A percentile compares a stretch with the other conserved stretches of the same genome.
Evolutionary conservation across 148 eudicot species (phyloP).

Genomic region (Euryodendron excelsum): DNA sequence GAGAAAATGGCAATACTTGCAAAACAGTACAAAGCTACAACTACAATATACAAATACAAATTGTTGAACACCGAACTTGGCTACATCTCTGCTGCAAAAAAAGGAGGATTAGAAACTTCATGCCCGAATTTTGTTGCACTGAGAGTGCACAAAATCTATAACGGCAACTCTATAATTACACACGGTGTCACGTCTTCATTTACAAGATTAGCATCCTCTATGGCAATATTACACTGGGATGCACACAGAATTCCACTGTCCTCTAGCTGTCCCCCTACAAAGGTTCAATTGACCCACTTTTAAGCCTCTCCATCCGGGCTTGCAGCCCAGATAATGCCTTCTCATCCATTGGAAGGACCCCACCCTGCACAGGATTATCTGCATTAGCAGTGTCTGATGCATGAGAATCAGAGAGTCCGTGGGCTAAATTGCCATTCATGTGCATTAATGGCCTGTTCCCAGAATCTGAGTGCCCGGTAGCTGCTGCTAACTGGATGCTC

Average conservation of each 20-base stretch:
- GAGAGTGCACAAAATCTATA: too few species aligned
- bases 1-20: too few species aligned
- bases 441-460: slow-evolving; percentile 54
- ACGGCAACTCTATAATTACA: too few species aligned
- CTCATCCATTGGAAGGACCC: slow-evolving; percentile 95
- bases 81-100: too few species aligned
- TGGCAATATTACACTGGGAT: not conserved
- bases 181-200: too few species aligned
- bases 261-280: slow-evolving; percentile 27
- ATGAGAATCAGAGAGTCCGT: slow-evolving; percentile 29
- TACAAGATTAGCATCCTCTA: too few species aligned
- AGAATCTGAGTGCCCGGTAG: slow-evolving; percentile 60
- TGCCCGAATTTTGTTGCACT: too few species aligned
- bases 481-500: slow-evolving; percentile 85
- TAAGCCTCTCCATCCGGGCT: slow-evolving; percentile 96
- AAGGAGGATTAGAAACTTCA: too few species aligned
- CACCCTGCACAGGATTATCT: slow-evolving; percentile 53
- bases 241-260: not conserved
- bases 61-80: too few species aligned
- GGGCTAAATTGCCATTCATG: slow-evolving; percentile 50
- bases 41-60: too few species aligned
- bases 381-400: slow-evolving; percentile 30
- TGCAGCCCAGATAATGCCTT: slow-evolving; percentile 94
- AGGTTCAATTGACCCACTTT: slow-evolving; percentile 86
- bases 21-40: too few species aligned